A percentile compares a stretch with the other conserved stretches of the same genome.
These are phyloP conservation scores for Bromus sterilis DNA, from an alignment of 176 grass and related monocot genomes.

Conservation along the genomic window DNA sequence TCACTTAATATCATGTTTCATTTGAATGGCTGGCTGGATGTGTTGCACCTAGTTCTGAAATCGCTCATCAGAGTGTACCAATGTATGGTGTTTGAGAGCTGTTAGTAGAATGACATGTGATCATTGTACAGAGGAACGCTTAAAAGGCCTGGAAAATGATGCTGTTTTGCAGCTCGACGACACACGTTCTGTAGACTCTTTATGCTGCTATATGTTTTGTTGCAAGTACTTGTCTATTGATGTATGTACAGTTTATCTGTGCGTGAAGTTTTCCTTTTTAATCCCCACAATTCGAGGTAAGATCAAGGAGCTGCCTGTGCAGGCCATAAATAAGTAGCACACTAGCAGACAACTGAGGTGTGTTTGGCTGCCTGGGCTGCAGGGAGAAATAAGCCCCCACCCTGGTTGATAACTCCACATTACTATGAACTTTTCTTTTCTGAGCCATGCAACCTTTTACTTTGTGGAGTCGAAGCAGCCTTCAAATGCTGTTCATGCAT, in stretches of 20 bases:
- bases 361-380: no score
- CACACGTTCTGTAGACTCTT: constrained; percentile 25
- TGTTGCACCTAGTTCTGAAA: constrained; percentile 16
- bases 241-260: constrained; percentile 8
- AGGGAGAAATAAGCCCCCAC: no score
- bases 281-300: neutral
- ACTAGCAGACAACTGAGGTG: no score
- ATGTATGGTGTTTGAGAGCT: constrained; percentile 28
- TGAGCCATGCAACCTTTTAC: no score
- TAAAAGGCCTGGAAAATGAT: constrained; percentile 27
- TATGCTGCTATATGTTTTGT: constrained; percentile 22
- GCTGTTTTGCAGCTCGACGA: constrained; percentile 24
- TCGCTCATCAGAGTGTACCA: neutral
- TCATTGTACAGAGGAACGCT: constrained; percentile 44
- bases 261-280: neutral
- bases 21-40: constrained; percentile 1
- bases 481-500: neutral
- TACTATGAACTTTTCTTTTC: no score
- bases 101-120: constrained; percentile 39
- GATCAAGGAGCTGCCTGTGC: neutral
- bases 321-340: no score
- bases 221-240: constrained; percentile 2
- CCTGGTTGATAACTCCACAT: no score
- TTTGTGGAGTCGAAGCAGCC: no score
- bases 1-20: constrained; percentile 4